phyloP scores from a whole-genome alignment of 495 filamentous ascomycete genomes.

The Physcia stellaris region DNA sequence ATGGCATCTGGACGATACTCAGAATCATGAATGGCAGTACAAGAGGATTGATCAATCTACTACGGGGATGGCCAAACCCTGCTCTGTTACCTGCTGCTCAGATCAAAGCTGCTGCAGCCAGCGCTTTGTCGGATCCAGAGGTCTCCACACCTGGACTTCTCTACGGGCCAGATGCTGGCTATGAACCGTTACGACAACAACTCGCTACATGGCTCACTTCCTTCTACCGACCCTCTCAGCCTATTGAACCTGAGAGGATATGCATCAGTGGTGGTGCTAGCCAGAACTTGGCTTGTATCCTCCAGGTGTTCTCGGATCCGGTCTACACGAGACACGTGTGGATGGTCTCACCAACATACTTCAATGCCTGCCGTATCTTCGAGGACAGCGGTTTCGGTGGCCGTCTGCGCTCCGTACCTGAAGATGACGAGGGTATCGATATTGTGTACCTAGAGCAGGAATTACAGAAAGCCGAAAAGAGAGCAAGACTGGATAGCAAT shows the following conservation, averaged over 20 bases:
- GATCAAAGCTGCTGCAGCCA: slow-evolving; percentile 39
- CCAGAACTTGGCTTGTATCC: slow-evolving; percentile 57
- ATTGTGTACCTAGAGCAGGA: slow-evolving; percentile 41
- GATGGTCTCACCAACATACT: slow-evolving; percentile 70
- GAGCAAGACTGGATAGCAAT: slow-evolving; percentile 15
- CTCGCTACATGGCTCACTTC: slow-evolving; percentile 55
- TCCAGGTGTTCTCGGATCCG: slow-evolving; percentile 68
- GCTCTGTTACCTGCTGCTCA: slow-evolving; percentile 50
- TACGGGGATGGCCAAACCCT: slow-evolving; percentile 59
- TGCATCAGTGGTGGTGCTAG: slow-evolving; percentile 71
- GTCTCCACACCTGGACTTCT: slow-evolving; percentile 43
- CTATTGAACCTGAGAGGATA: slow-evolving; percentile 43
- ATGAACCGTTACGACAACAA: slow-evolving; percentile 44
- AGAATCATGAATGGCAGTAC: too few relatives aligned
- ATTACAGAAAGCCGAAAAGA: slow-evolving; percentile 24
- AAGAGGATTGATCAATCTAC: slow-evolving; percentile 44
- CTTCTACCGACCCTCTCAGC: slow-evolving; percentile 39
- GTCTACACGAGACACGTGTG: slow-evolving; percentile 61
- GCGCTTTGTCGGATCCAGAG: slow-evolving; percentile 42
- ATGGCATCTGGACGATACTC: too few relatives aligned
- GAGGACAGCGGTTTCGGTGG: slow-evolving; percentile 58
- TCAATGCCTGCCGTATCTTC: slow-evolving; percentile 64
- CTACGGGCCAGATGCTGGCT: slow-evolving; percentile 72
- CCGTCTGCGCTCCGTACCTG: slow-evolving; percentile 48
- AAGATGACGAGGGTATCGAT: slow-evolving; percentile 65